A percentile compares a stretch with the other conserved stretches of the same genome.
These are phyloP conservation scores for Eutrema japonicum DNA, from an alignment of 345 rosid genomes.

Conservation along the genomic window DNA sequence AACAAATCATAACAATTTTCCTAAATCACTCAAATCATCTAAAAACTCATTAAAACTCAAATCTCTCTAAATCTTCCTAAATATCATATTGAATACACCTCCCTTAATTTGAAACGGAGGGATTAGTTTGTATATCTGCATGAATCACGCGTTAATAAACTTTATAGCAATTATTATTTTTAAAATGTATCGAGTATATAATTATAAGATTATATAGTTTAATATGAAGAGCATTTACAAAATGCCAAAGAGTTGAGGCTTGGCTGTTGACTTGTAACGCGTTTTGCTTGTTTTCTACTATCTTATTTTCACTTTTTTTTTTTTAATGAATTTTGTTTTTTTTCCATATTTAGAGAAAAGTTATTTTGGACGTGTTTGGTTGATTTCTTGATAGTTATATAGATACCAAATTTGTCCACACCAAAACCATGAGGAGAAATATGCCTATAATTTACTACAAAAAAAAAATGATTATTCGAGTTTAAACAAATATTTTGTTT, in stretches of 20 bases:
- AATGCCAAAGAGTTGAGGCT: background rate
- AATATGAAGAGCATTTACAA: constrained; percentile 4
- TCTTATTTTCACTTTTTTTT: background rate
- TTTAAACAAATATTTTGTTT: background rate
- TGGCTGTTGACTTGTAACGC: constrained; percentile 30
- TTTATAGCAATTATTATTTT: background rate
- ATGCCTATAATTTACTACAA: background rate
- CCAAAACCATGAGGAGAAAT: background rate
- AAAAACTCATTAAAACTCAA: too few species aligned
- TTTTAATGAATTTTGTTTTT: background rate
- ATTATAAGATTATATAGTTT: background rate
- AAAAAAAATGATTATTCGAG: background rate
- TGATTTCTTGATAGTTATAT: background rate
- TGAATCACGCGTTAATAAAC: constrained; percentile 29
- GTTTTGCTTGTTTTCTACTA: background rate
- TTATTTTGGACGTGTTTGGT: background rate
- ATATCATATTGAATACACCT: too few species aligned
- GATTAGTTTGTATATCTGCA: constrained; percentile 25
- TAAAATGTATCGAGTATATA: background rate
- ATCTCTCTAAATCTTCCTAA: too few species aligned
- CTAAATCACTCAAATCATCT: too few species aligned
- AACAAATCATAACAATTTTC: too few species aligned
- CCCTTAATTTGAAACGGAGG: too few species aligned
- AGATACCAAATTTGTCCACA: background rate
- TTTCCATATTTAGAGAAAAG: background rate